Evolutionary conservation across 2,329 filamentous ascomycete species (phyloP).

Genomic region (Simplicillium sp.): DNA sequence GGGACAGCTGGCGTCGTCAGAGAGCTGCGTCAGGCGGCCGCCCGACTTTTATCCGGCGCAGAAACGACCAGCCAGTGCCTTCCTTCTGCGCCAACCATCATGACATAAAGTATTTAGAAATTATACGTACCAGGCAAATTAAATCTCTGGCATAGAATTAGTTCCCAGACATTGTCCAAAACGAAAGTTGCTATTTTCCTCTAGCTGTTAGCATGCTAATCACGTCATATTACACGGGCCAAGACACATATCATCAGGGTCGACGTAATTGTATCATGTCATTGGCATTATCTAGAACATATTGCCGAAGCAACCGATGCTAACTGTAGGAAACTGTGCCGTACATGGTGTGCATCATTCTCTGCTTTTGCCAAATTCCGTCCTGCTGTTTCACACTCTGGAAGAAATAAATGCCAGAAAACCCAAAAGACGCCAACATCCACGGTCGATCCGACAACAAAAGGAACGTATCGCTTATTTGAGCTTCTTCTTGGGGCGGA

Average conservation of each 20-base stretch:
- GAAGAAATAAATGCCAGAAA: conserved; percentile 28
- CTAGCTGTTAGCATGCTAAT: too few relatives aligned
- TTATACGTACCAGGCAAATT: too few relatives aligned
- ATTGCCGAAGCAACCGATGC: conserved; percentile 28
- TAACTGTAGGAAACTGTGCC: conserved; percentile 23
- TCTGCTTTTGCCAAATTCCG: conserved; percentile 16
- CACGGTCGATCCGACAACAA: conserved; percentile 15
- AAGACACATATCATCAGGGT: conserved; percentile 43
- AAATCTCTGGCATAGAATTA: too few relatives aligned
- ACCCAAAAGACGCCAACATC: conserved; percentile 31
- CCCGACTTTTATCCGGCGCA: neutral
- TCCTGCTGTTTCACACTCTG: conserved; percentile 21
- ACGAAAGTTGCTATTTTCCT: too few relatives aligned
- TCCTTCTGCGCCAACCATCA: neutral
- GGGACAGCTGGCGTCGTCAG: too few relatives aligned
- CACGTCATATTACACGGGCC: conserved; percentile 25
- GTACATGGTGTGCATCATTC: too few relatives aligned
- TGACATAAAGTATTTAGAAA: neutral
- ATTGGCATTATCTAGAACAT: conserved; percentile 25
- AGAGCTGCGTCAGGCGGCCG: neutral
- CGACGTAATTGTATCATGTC: neutral
- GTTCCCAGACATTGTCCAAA: too few relatives aligned
- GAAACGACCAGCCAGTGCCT: too few relatives aligned
- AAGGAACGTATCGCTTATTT: conserved; percentile 45
- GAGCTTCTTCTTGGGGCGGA: conserved; percentile 99